phyloP scores from a whole-genome alignment of 2,329 filamentous ascomycete species.

The Myriosclerotinia duriaeana region DNA sequence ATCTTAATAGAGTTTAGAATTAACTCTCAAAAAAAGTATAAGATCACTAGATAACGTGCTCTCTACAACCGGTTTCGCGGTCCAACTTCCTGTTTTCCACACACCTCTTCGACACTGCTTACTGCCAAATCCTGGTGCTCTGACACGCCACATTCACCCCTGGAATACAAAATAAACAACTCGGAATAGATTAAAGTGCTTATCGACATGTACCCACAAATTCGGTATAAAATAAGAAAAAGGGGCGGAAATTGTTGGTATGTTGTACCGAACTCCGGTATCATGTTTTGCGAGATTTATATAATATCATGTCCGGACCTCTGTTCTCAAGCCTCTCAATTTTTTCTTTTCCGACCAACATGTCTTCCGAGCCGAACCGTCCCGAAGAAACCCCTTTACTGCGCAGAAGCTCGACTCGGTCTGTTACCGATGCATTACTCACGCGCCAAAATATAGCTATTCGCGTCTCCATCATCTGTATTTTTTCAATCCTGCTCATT shows the following conservation, averaged over 20 bases:
- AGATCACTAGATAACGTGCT: too few species aligned
- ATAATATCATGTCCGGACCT: neutral
- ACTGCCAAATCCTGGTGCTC: neutral
- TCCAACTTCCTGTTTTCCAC: neutral
- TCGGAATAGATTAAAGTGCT: conserved; percentile 3
- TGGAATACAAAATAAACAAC: neutral
- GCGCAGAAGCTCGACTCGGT: neutral
- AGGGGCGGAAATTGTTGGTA: neutral
- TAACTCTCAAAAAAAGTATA: too few species aligned
- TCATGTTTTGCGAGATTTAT: neutral
- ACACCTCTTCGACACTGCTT: neutral
- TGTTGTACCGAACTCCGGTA: neutral
- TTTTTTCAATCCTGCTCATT: conserved; percentile 40
- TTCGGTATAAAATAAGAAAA: neutral
- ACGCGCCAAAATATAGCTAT: neutral
- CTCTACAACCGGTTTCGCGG: too few species aligned
- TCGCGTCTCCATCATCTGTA: conserved; percentile 15
- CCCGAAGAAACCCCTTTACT: conserved; percentile 10
- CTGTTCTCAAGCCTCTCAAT: too few species aligned
- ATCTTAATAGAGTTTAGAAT: too few species aligned
- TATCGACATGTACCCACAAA: conserved; percentile 9
- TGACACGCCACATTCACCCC: neutral
- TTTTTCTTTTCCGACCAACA: neutral
- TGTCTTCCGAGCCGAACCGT: conserved; percentile 1
- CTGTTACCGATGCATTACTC: neutral